Percentiles rank a stretch among this genome's conserved stretches.
Evolutionary conservation across 2,329 filamentous ascomycete genomes (phyloP).

Genomic region (Fusarium sacchari): DNA sequence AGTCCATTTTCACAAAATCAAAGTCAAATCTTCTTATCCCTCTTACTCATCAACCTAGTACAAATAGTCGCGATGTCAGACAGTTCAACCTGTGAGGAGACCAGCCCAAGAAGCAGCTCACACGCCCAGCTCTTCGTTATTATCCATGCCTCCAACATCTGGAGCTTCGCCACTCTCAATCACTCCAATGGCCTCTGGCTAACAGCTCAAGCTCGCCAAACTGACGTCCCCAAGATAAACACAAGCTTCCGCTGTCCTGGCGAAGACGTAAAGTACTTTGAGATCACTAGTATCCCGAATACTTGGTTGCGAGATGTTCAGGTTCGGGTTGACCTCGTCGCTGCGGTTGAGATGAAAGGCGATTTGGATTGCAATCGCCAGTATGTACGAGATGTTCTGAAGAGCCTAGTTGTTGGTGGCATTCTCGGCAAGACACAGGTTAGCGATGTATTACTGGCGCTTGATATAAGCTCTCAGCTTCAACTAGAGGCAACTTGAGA

Average conservation of each 20-base stretch:
- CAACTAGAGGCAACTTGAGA: background rate
- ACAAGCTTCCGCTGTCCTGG: background rate
- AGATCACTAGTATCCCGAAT: background rate
- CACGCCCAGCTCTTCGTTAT: background rate
- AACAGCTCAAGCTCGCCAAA: background rate
- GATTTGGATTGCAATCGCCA: background rate
- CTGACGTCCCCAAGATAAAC: background rate
- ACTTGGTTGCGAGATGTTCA: background rate
- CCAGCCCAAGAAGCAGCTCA: background rate
- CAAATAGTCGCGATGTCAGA: background rate
- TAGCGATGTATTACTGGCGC: background rate
- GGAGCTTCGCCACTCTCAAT: background rate
- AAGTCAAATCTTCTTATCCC: too few relatives aligned
- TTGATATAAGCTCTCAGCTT: background rate
- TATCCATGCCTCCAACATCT: background rate
- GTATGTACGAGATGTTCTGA: background rate
- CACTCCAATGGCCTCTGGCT: background rate
- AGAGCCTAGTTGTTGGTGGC: background rate
- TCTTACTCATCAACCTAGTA: rapidly evolving
- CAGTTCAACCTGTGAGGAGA: rapidly evolving
- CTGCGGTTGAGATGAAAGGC: background rate
- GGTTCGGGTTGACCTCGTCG: background rate
- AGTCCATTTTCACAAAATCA: background rate
- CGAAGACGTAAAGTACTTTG: too few relatives aligned
- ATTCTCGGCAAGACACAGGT: background rate